phyloP scores from a whole-genome alignment of 345 rosid genomes.

The Carallia brachiata region DNA sequence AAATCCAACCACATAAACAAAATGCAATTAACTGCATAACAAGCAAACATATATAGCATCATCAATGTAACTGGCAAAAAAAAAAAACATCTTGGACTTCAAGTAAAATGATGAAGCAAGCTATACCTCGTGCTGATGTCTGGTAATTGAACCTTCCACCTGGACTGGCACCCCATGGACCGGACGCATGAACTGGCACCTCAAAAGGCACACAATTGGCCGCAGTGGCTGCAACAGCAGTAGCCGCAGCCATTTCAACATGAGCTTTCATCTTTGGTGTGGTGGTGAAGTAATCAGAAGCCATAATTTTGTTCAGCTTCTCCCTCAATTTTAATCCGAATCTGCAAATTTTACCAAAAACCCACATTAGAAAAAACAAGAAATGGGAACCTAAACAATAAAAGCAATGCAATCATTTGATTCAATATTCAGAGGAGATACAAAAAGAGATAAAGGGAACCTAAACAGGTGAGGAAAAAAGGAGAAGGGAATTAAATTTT shows the following conservation, averaged over 20 bases:
- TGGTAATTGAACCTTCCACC: constrained; percentile 38
- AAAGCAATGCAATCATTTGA: too few species aligned
- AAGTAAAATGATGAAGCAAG: neutral
- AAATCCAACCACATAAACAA: too few species aligned
- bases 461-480: too few species aligned
- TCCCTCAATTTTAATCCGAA: constrained; percentile 71
- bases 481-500: too few species aligned
- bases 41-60: neutral
- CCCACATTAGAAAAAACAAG: neutral
- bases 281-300: constrained; percentile 73
- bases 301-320: constrained; percentile 79
- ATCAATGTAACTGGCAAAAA: neutral
- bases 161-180: constrained; percentile 17
- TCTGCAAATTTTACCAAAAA: constrained; percentile 35
- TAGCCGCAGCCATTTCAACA: constrained; percentile 67
- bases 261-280: constrained; percentile 85
- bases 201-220: constrained; percentile 53
- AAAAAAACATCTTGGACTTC: neutral
- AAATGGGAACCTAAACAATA: too few species aligned
- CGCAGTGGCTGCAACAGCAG: neutral
- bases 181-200: constrained; percentile 34
- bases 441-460: too few species aligned
- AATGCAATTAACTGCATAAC: neutral
- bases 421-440: too few species aligned
- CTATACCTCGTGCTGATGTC: constrained; percentile 35